Evolutionary conservation across 257 asterid genomes (phyloP), one percentile per base, ranked within the genome.

Genomic region (Cruciata laevipes): DNA sequence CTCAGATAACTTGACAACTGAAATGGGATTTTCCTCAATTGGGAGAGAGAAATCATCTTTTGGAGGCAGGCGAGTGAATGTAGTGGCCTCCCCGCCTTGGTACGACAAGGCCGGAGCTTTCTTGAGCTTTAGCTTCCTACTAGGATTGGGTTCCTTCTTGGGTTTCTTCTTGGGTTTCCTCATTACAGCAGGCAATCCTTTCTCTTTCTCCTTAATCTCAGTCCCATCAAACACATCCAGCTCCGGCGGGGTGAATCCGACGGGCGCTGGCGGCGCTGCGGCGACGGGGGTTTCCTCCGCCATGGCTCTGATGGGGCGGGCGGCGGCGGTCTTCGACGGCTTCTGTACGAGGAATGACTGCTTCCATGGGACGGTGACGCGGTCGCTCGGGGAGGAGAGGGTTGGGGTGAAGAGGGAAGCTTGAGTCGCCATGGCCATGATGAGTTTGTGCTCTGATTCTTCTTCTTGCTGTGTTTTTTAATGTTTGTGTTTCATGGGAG

Each of bases 141-240:
- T 51, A 35, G 61, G 70, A n/a, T 20, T 72, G 58, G 73, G 23
- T 49, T 73, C 63, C 20, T 25, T 58, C 38, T 33, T 67, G 23
- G 72, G 60, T 21, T 66, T 49, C n/a, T n/a, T n/a, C n/a, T n/a
- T n/a, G n/a, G n/a, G n/a, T n/a, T n/a, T n/a, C 78, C 99, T 83
- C 97, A 94, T 94, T 65, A 90, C 96, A 11, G 99, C 99, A 0
- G 99, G 99, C 7, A 90, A 86, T 66, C 99, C 97, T 78, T 94
- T 94, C 77, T 86, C 96, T 52, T 90, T 93, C 82, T 82, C 97
- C 67, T 75, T 74, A 65, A 79, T 64, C 6, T 69, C 90, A 14
- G 77, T 81, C 60, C 78, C 88, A 32, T 84, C 89, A 37, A 57
- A 70, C 53, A 68, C 82, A 33, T 93, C 96, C 24, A 90, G 82